Evolutionary conservation across 2,329 filamentous ascomycete genomes (phyloP), one percentile per base, ranked within the genome.

Genomic region (Diaporthe caulivora): DNA sequence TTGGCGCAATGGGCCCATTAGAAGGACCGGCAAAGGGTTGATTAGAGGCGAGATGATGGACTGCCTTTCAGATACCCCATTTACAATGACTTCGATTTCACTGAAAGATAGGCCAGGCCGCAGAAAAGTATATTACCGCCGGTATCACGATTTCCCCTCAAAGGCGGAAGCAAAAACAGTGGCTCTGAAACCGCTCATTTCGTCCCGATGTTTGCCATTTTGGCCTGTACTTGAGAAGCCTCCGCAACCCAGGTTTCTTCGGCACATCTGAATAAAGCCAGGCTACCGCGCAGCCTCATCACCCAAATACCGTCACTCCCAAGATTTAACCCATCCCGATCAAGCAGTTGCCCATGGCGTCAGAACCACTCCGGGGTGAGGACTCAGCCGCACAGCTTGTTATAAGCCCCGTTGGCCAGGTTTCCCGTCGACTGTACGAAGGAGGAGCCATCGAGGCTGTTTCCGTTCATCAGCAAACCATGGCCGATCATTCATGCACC

Each of bases 321-420:
- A 60, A 60, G 26, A 60, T 18, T 15, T 5, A 49, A 21, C 21
- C 44, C 44, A 21, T n/a, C 44, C 44, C 21, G 31, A 57, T 24
- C 1, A 58, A 24, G 21, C 21, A 40, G 9, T 40, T 13, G 34
- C 37, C 24, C 8, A 13, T 18, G 15, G 7, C 21, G 17, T 13
- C 57, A 4, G 49, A 26, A 71, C 24, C 8, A n/a, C n/a, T n/a
- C n/a, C n/a, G n/a, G n/a, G n/a, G n/a, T n/a, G 55, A 7, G 31
- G 49, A 31, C 34, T 70, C 31, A n/a, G 37, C 62, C 49, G 71
- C 80, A 81, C 6, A 80, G 68, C 70, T 74, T 76, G 65, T 80
- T 77, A 67, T 78, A 81, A 1, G 76, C 80, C 34, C 79, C 79
- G 24, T 72, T 74, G 18, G 76, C 73, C 21, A 78, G 74, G 21